phyloP scores from a whole-genome alignment of 139 green algal genomes.

The Volvox reticuliferus region DNA sequence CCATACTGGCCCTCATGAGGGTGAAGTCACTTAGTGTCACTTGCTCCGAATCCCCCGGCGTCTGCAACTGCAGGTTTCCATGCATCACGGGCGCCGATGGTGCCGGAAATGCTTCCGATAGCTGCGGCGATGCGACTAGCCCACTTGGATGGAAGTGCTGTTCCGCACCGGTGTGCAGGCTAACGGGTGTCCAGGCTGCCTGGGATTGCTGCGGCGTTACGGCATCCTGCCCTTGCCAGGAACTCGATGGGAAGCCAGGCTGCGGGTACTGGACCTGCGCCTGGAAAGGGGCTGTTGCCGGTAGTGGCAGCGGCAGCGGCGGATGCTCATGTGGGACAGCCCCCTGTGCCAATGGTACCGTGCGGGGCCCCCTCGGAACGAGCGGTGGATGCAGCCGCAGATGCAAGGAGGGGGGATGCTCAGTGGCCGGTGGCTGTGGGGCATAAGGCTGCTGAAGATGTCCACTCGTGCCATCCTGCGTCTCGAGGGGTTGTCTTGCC shows the following conservation, averaged over 20 bases:
- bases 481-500: too few species aligned
- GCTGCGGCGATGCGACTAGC: not conserved
- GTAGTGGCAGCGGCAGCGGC: not conserved
- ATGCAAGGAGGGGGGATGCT: not conserved
- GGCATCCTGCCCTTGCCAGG: not conserved
- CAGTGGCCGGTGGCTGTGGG: too few species aligned
- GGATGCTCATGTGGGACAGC: not conserved
- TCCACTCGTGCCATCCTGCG: too few species aligned
- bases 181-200: not conserved
- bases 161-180: not conserved
- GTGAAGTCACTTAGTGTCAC: constrained; percentile 1
- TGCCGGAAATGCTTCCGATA: not conserved
- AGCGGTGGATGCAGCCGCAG: constrained; percentile 5
- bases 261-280: not conserved
- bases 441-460: too few species aligned
- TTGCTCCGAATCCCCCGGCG: not conserved
- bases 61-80: too few species aligned
- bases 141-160: not conserved
- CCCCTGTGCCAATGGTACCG: not conserved
- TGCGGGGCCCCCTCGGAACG: not conserved
- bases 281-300: not conserved
- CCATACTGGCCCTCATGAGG: constrained; percentile 9
- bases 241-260: not conserved
- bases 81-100: not conserved
- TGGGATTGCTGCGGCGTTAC: not conserved